Percentiles rank a stretch among this genome's conserved stretches.
phyloP scores from a whole-genome alignment of 345 rosid genomes.

The Populus nigra region DNA sequence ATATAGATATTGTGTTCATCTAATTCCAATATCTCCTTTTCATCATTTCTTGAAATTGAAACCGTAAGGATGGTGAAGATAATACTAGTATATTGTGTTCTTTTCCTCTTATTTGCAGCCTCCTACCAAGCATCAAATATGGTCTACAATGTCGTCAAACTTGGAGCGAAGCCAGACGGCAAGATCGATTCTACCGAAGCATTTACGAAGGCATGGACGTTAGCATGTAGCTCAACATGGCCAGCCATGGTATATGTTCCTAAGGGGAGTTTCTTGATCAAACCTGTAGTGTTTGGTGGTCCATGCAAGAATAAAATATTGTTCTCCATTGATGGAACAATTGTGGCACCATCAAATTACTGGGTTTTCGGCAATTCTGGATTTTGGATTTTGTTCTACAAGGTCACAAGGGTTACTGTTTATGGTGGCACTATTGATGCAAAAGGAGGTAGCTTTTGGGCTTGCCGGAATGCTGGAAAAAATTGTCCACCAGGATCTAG shows the following conservation, averaged over 20 bases:
- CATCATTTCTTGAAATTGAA: too few relatives aligned
- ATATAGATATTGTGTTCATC: too few relatives aligned
- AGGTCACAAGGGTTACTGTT: constrained; percentile 9
- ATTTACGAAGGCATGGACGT: constrained; percentile 49
- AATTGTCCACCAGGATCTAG: constrained; percentile 26
- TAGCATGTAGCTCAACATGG: constrained; percentile 43
- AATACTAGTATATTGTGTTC: too few relatives aligned
- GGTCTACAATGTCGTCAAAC: constrained; percentile 41
- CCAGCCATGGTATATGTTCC: constrained; percentile 46
- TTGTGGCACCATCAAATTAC: constrained; percentile 27
- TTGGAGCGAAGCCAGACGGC: constrained; percentile 63
- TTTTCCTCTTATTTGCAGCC: too few relatives aligned
- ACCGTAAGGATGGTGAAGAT: too few relatives aligned
- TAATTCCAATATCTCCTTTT: too few relatives aligned
- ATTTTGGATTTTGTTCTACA: constrained; percentile 35
- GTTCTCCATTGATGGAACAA: constrained; percentile 25
- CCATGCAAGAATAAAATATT: constrained; percentile 25
- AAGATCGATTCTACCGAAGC: constrained; percentile 44
- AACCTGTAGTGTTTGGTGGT: constrained; percentile 19
- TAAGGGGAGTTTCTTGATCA: constrained; percentile 28
- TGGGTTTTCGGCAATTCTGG: constrained; percentile 25
- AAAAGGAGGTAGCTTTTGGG: constrained; percentile 25
- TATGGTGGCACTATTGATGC: constrained; percentile 33
- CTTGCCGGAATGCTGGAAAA: constrained; percentile 23
- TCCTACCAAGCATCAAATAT: constrained; percentile 3